Evolutionary conservation across 306 rosid genomes (phyloP).

Genomic region (Begonia peltatifolia): DNA sequence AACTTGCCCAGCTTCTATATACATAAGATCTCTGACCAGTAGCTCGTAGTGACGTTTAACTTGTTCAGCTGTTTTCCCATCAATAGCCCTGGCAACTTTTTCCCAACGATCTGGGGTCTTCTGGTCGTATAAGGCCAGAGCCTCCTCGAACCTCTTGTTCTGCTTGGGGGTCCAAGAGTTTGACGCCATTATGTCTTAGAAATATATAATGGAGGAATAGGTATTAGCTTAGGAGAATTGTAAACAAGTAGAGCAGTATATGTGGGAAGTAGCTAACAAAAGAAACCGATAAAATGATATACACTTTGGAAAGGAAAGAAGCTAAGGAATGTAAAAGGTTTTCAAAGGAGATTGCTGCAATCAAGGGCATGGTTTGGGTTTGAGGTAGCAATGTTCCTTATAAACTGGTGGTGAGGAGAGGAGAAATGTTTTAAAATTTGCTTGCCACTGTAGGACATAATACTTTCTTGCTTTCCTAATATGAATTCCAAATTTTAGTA

Average conservation of each 20-base stretch:
- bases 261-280: neutral
- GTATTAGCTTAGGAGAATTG: too few species aligned
- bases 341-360: neutral
- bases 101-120: conserved; percentile 79
- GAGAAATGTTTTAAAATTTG: too few species aligned
- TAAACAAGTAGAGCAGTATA: neutral
- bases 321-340: neutral
- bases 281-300: too few species aligned
- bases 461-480: too few species aligned
- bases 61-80: conserved; percentile 62
- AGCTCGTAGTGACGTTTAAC: conserved; percentile 63
- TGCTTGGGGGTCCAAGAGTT: conserved; percentile 65
- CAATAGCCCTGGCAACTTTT: conserved; percentile 75
- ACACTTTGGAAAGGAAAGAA: neutral
- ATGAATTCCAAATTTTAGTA: too few species aligned
- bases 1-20: conserved; percentile 61
- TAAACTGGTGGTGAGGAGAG: conserved; percentile 20
- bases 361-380: conserved; percentile 15
- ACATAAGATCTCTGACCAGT: conserved; percentile 52
- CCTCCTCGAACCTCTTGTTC: conserved; percentile 70
- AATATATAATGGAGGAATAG: neutral
- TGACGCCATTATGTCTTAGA: conserved; percentile 20
- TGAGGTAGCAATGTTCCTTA: conserved; percentile 25
- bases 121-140: conserved; percentile 76
- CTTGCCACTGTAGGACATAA: too few species aligned